These are phyloP conservation scores for Fonsecaea erecta DNA, from an alignment of 2,329 filamentous ascomycete species.

Conservation along the genomic window DNA sequence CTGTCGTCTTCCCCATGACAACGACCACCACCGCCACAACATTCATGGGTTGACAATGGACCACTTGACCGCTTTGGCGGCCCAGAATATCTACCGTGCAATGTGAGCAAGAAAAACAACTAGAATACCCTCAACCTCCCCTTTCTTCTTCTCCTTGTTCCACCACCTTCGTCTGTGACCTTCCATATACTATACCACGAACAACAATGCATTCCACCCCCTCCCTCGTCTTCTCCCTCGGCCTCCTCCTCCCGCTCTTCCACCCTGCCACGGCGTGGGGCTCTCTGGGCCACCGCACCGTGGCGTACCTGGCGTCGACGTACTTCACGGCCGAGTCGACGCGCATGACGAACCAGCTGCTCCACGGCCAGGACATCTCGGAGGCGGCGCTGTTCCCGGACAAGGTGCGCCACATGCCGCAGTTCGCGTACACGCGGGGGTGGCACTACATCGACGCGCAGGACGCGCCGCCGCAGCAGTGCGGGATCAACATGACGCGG, in stretches of 20 bases:
- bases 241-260: slow-evolving; percentile 6
- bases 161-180: background rate
- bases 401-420: slow-evolving; percentile 36
- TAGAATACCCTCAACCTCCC: background rate
- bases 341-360: slow-evolving; percentile 30
- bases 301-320: slow-evolving; percentile 57
- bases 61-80: slow-evolving; percentile 27
- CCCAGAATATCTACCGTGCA: background rate
- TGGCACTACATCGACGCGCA: slow-evolving; percentile 40
- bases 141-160: background rate
- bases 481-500: slow-evolving; percentile 45
- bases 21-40: slow-evolving; percentile 3
- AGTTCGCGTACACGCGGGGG: slow-evolving; percentile 33
- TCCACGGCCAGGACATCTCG: slow-evolving; percentile 38
- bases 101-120: background rate
- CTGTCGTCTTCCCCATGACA: slow-evolving; percentile 14
- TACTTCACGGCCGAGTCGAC: slow-evolving; percentile 32
- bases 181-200: background rate
- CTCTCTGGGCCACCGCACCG: slow-evolving; percentile 58
- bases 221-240: slow-evolving; percentile 1
- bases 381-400: slow-evolving; percentile 39
- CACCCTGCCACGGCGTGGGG: slow-evolving; percentile 51
- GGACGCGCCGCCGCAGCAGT: slow-evolving; percentile 33
- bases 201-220: background rate
- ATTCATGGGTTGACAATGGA: background rate